A percentile compares a stretch with the other conserved stretches of the same genome.
Conservation (phyloP, 495 filamentous ascomycete genomes). For the Penicillium silybi region DNA sequence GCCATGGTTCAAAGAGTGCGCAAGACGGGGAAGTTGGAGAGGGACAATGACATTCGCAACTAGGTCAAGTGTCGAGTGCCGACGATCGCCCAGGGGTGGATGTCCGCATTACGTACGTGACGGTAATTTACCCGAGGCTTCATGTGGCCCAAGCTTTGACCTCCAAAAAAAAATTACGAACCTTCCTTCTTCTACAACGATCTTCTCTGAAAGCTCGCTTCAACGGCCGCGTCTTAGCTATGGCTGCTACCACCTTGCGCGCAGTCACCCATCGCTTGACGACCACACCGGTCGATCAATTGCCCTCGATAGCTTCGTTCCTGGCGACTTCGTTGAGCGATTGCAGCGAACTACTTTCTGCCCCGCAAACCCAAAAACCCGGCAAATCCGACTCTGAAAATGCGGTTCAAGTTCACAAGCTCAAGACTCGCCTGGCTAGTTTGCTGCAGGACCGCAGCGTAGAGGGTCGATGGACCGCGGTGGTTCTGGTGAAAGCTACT, state of each 20-base stretch:
- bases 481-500: conserved; percentile 72
- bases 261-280: conserved; percentile 65
- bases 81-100: conserved; percentile 25
- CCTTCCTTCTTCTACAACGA: conserved; percentile 2
- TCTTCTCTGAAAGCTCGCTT: background rate
- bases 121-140: conserved; percentile 33
- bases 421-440: conserved; percentile 71
- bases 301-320: conserved; percentile 58
- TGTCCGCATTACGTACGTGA: conserved; percentile 20
- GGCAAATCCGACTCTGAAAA: conserved; percentile 55
- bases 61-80: background rate
- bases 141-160: conserved; percentile 24
- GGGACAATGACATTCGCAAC: conserved; percentile 11
- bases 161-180: conserved; percentile 20
- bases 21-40: conserved; percentile 20
- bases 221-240: background rate
- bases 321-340: conserved; percentile 58
- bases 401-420: conserved; percentile 65
- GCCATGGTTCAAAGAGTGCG: conserved; percentile 30
- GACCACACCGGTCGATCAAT: conserved; percentile 56
- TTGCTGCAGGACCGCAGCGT: conserved; percentile 67
- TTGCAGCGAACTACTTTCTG: conserved; percentile 56
- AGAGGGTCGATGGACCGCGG: conserved; percentile 71
- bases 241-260: conserved; percentile 42
- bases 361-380: conserved; percentile 42